Percentiles rank a stretch among this genome's conserved stretches.
phyloP scores from a whole-genome alignment of 1,139 yeast species.

The Blastobotrys petasosporus region DNA sequence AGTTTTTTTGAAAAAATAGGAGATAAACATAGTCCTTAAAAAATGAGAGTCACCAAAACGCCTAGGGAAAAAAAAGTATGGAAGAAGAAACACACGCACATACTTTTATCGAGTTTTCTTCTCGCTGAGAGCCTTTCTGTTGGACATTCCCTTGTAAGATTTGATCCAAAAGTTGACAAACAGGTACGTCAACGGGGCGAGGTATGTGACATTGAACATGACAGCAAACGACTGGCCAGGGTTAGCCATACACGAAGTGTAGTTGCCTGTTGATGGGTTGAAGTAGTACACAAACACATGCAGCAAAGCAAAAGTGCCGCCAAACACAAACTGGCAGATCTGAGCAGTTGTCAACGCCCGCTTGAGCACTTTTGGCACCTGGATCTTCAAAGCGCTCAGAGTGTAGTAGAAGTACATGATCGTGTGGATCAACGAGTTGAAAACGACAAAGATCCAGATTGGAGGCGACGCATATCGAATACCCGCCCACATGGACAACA shows the following conservation, averaged over 20 bases:
- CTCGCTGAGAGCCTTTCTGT: conserved; percentile 3
- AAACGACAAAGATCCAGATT: conserved; percentile 75
- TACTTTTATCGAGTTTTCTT: too few species aligned
- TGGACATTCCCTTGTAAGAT: conserved; percentile 40
- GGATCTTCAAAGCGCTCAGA: conserved; percentile 54
- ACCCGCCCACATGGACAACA: conserved; percentile 82
- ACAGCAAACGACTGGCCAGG: conserved; percentile 62
- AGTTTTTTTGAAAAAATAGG: background rate
- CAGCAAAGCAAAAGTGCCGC: conserved; percentile 60
- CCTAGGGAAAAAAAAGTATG: too few species aligned
- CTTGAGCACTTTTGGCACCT: conserved; percentile 55
- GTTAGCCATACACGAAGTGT: conserved; percentile 51
- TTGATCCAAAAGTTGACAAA: conserved; percentile 68
- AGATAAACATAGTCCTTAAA: background rate
- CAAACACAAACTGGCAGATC: conserved; percentile 63
- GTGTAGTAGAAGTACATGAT: conserved; percentile 72
- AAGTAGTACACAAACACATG: conserved; percentile 59
- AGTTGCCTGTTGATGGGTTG: conserved; percentile 43
- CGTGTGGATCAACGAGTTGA: conserved; percentile 71
- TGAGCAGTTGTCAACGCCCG: conserved; percentile 61
- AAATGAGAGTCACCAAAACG: too few species aligned
- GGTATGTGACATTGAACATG: conserved; percentile 56
- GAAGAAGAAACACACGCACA: too few species aligned
- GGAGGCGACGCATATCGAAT: conserved; percentile 68
- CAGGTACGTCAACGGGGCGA: conserved; percentile 64